Base-by-base conservation (phyloP, 2,329 filamentous ascomycete species). In the Colletotrichum sojae region DNA sequence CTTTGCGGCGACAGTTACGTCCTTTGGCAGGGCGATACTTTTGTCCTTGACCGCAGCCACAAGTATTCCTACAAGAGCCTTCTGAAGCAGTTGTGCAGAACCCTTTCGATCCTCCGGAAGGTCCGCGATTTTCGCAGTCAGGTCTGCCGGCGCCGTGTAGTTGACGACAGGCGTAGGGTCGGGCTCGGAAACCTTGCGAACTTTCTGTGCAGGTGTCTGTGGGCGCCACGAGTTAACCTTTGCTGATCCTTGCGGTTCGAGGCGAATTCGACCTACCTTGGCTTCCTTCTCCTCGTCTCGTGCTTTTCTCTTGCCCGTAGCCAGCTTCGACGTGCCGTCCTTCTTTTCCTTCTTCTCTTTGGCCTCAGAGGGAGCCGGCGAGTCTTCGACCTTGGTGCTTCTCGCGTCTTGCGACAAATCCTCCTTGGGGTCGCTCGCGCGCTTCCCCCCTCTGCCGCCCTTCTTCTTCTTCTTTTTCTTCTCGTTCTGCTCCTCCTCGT, bases 81-180 rank as follows among this genome's bases (percentile, higher is more conserved):
- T 94, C 73, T 89, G 85, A 36, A 98, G 80, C 22, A 90, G 89
- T 73, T 89, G 90, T 9, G 93, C 94, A 16, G 90, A 87, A 39
- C 88, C 89, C 75, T 90, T 90, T 71, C 95, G 91, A 43, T 84
- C 77, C 13, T 89, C 85, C 20, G 90, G 88, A 1, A 94, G 85
- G 40, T 88, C 86, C 8, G 80, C 61, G 31, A 90, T 84, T 45
- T 82, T 83, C 3, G 81, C 78, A 3, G 86, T 81, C 2, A 90
- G 78, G 73, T 89, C 87, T 9, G 76, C 78, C 0, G 88, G 88
- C 2, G 87, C 81, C 1, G 78, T 81, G 71, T 89, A 89, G 27
- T 80, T 78, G 40, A 76, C 72, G 49, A 73, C 71, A 4, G 84
- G 79, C 1, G 81, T 74, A 25, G 81, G 72, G 61, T 85, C 85